phyloP scores from a whole-genome alignment of 768 basidiomycete genomes.

The Cystobasidiopsis lactophilus region DNA sequence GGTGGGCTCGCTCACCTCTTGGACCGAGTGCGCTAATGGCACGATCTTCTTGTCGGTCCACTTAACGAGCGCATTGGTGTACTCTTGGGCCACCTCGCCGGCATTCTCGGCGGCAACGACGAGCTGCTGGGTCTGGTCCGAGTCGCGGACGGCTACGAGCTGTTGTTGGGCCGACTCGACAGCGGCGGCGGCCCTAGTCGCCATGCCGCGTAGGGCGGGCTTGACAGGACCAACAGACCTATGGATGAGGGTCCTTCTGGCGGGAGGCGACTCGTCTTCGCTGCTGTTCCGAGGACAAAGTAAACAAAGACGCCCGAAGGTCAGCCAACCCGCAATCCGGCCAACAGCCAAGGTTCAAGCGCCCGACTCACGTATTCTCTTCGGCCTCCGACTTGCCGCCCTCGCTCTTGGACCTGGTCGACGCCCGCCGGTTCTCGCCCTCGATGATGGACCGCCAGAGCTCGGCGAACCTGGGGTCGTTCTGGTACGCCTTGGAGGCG shows the following conservation, averaged over 20 bases:
- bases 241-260: no score
- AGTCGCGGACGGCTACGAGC: no score
- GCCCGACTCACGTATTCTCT: no score
- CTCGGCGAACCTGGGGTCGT: neutral
- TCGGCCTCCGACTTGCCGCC: neutral
- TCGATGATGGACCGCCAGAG: neutral
- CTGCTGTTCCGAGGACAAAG: no score
- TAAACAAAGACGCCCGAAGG: no score
- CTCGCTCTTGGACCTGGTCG: neutral
- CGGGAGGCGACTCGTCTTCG: no score
- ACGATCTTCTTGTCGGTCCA: neutral
- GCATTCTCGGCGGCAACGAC: neutral
- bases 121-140: neutral
- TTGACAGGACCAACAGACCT: no score
- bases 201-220: no score
- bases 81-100: constrained; percentile 1
- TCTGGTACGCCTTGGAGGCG: neutral
- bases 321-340: no score
- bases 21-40: neutral
- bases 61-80: neutral
- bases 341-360: no score
- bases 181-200: no score
- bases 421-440: neutral
- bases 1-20: neutral
- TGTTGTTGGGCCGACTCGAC: neutral